phyloP scores from a whole-genome alignment of 148 eudicot genomes.

The Camellia sinensis region DNA sequence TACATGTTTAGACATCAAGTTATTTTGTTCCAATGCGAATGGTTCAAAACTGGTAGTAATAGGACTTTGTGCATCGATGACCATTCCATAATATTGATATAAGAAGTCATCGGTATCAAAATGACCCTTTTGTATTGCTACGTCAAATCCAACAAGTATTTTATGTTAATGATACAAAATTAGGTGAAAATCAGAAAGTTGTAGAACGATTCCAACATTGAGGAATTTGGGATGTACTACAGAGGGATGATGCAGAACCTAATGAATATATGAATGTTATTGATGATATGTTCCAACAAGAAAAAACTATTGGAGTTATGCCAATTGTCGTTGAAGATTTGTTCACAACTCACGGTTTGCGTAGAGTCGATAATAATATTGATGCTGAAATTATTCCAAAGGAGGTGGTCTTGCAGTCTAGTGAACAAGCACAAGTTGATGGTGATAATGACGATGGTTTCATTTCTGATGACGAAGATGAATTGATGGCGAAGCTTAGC shows the following conservation, averaged over 20 bases:
- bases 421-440: not conserved
- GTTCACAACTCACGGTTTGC: not conserved
- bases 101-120: not conserved
- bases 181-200: not conserved
- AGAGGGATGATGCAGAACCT: not conserved
- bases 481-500: not conserved
- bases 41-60: too few species aligned
- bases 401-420: not conserved
- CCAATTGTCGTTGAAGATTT: not conserved
- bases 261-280: not conserved
- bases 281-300: not conserved
- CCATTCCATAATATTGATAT: not conserved
- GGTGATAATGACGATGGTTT: not conserved
- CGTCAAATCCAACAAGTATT: not conserved
- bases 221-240: not conserved
- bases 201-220: not conserved
- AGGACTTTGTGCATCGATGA: not conserved
- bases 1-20: too few species aligned
- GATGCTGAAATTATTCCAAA: not conserved
- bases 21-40: too few species aligned
- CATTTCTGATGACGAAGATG: too few species aligned
- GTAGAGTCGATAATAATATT: not conserved
- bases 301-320: not conserved
- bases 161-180: not conserved
- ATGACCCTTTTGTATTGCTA: not conserved